These are phyloP conservation scores for Clarireedia paspali DNA, from an alignment of 2,329 filamentous ascomycete genomes.

Conservation along the genomic window DNA sequence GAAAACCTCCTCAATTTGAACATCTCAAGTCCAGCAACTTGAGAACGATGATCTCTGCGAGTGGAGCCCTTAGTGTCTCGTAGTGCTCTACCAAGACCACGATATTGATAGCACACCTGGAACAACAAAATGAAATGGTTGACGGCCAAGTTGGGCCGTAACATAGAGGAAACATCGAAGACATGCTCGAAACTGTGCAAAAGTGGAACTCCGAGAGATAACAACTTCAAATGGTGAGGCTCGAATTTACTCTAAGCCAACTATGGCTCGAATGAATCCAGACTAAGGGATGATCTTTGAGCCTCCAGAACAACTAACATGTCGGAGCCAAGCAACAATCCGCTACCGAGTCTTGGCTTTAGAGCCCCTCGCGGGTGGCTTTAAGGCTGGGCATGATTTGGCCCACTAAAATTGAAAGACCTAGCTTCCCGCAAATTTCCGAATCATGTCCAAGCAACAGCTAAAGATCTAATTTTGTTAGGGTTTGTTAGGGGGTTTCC, in stretches of 20 bases:
- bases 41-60: background rate
- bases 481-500: background rate
- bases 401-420: background rate
- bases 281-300: background rate
- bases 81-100: constrained; percentile 6
- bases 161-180: constrained; percentile 8
- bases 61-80: constrained; percentile 4
- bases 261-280: background rate
- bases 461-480: background rate
- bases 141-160: constrained; percentile 5
- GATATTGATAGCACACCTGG: background rate
- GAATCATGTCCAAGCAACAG: background rate
- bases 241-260: background rate
- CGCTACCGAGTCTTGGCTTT: constrained; percentile 2
- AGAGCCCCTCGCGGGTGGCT: background rate
- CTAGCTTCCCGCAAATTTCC: background rate
- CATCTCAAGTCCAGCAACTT: background rate
- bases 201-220: background rate
- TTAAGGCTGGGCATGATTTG: background rate
- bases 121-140: constrained; percentile 1
- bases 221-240: background rate
- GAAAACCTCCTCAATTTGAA: constrained; percentile 8
- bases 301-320: background rate
- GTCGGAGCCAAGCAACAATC: constrained; percentile 6
- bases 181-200: constrained; percentile 3